These are phyloP conservation scores for Fusarium buxicola DNA, from an alignment of 2,329 filamentous ascomycete species.

Conservation along the genomic window DNA sequence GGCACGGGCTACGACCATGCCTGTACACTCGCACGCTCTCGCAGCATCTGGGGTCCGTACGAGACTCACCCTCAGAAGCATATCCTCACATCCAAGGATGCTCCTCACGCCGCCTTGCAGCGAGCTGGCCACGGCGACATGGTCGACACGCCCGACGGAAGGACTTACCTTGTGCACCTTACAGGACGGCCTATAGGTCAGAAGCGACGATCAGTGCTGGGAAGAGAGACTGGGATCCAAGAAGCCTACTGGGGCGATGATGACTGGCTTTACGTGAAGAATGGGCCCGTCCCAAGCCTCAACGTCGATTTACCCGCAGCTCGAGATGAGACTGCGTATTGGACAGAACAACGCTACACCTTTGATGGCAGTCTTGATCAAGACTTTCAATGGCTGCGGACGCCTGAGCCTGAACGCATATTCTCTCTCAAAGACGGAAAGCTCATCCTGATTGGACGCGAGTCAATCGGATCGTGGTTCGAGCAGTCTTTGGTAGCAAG, in stretches of 20 bases:
- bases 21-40: constrained; percentile 66
- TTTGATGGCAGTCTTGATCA: constrained; percentile 60
- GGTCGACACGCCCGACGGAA: constrained; percentile 65
- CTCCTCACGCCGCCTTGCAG: constrained; percentile 62
- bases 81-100: constrained; percentile 65
- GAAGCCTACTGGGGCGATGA: constrained; percentile 69
- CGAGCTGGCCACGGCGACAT: constrained; percentile 65
- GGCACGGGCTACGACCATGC: constrained; percentile 72
- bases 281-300: constrained; percentile 66
- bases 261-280: constrained; percentile 72
- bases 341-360: constrained; percentile 60
- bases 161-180: constrained; percentile 66
- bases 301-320: constrained; percentile 62
- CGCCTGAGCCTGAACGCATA: constrained; percentile 65
- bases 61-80: constrained; percentile 68
- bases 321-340: constrained; percentile 62
- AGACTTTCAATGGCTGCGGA: constrained; percentile 69
- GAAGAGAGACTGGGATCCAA: constrained; percentile 68
- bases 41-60: constrained; percentile 70
- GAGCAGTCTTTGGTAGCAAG: constrained; percentile 67
- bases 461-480: constrained; percentile 68
- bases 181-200: constrained; percentile 64
- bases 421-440: constrained; percentile 55
- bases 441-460: constrained; percentile 62
- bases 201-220: constrained; percentile 63